A percentile compares a stretch with the other conserved stretches of the same genome.
These are phyloP conservation scores for Zea luxurians DNA, from an alignment of 176 grass and related monocot species.

Conservation along the genomic window DNA sequence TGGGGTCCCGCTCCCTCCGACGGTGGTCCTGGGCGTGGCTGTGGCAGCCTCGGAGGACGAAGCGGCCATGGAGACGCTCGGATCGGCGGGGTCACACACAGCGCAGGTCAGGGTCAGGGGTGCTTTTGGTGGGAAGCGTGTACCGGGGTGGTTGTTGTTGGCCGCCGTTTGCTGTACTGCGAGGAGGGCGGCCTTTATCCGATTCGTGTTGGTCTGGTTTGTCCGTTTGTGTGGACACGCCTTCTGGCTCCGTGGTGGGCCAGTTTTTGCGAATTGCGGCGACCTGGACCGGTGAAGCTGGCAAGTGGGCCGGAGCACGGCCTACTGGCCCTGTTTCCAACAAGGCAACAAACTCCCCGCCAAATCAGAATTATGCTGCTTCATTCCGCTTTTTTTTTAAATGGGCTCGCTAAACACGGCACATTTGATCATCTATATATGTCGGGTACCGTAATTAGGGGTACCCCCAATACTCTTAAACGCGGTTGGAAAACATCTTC, in stretches of 20 bases:
- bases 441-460: too few relatives aligned
- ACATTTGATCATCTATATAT: too few relatives aligned
- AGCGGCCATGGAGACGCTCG: conserved; percentile 43
- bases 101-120: background rate
- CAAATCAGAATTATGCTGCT: background rate
- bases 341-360: background rate
- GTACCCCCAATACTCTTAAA: too few relatives aligned
- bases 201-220: background rate
- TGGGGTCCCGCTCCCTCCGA: conserved; percentile 27
- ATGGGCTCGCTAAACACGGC: too few relatives aligned
- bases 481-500: too few relatives aligned
- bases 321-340: background rate
- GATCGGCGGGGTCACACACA: background rate
- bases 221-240: conserved; percentile 14
- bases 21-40: background rate
- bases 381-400: too few relatives aligned
- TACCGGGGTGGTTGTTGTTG: background rate
- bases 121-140: conserved; percentile 23
- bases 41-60: conserved; percentile 21
- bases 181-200: background rate
- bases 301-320: conserved; percentile 2
- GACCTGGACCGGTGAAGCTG: conserved; percentile 24
- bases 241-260: background rate
- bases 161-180: background rate
- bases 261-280: background rate